Evolutionary conservation across 1,284 basidiomycete genomes (phyloP).

Genomic region (Fomitiporia mediterranea): DNA sequence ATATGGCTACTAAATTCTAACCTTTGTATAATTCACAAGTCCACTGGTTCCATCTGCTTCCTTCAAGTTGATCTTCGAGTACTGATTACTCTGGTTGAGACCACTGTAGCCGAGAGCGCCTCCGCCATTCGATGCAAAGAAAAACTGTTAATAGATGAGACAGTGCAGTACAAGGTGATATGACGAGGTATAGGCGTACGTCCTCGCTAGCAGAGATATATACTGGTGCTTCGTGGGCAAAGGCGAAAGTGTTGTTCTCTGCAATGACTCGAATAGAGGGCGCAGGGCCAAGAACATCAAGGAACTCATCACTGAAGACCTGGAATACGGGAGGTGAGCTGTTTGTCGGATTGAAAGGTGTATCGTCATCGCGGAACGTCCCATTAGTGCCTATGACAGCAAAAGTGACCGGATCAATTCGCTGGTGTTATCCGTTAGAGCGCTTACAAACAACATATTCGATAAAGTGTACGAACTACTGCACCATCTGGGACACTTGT

Average conservation of each 20-base stretch:
- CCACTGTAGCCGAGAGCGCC: constrained; percentile 35
- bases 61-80: constrained; percentile 32
- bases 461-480: not conserved
- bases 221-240: constrained; percentile 36
- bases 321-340: constrained; percentile 60
- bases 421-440: constrained; percentile 35
- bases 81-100: constrained; percentile 39
- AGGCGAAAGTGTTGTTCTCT: constrained; percentile 36
- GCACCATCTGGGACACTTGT: not conserved
- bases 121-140: constrained; percentile 37
- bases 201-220: constrained; percentile 33
- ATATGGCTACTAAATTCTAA: too few species aligned
- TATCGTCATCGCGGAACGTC: constrained; percentile 28
- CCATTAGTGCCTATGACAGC: constrained; percentile 31
- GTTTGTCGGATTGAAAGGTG: constrained; percentile 38
- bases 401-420: constrained; percentile 29
- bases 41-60: constrained; percentile 33
- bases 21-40: constrained; percentile 48
- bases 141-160: constrained; percentile 40
- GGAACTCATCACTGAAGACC: constrained; percentile 58
- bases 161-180: constrained; percentile 25
- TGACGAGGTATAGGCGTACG: constrained; percentile 38
- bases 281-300: constrained; percentile 50
- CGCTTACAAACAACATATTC: constrained; percentile 48
- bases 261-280: constrained; percentile 58